Evolutionary conservation across 768 basidiomycete species (phyloP).

Genomic region (Kwoniella heveanensis): DNA sequence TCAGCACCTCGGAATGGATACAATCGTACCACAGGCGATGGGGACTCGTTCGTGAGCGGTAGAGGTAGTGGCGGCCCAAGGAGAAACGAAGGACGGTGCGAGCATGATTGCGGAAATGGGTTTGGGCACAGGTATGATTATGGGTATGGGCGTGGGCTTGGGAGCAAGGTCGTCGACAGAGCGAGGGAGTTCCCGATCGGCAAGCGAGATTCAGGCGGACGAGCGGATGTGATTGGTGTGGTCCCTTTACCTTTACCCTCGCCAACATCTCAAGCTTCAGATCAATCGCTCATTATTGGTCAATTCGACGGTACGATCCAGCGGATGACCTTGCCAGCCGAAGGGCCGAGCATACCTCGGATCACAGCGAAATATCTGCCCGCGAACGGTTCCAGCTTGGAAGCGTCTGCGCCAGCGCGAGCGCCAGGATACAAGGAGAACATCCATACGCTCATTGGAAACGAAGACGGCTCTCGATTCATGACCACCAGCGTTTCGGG

Average conservation of each 20-base stretch:
- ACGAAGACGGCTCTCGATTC: constrained; percentile 12
- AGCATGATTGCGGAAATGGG: too few species aligned
- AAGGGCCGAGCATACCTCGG: constrained; percentile 2
- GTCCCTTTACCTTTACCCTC: constrained; percentile 8
- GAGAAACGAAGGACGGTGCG: too few species aligned
- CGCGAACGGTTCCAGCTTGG: neutral
- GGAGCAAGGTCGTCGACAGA: constrained; percentile 20
- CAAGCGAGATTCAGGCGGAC: constrained; percentile 24
- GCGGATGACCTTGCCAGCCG: constrained; percentile 9
- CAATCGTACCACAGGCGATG: too few species aligned
- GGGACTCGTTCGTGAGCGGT: too few species aligned
- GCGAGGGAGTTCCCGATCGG: constrained; percentile 33
- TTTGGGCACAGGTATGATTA: neutral
- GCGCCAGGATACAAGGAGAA: constrained; percentile 6
- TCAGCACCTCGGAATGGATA: too few species aligned
- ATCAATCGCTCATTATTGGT: constrained; percentile 35
- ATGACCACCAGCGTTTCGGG: constrained; percentile 35
- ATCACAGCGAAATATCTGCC: constrained; percentile 33
- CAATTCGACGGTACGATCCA: constrained; percentile 48
- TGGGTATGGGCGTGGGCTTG: neutral
- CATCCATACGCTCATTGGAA: constrained; percentile 21
- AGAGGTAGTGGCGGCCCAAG: too few species aligned
- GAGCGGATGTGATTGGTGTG: constrained; percentile 42
- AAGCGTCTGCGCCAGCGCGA: neutral
- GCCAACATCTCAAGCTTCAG: constrained; percentile 2